Evolutionary conservation across 108 stramenopile species (phyloP).

Genomic region (Cyclotella kingstonii): DNA sequence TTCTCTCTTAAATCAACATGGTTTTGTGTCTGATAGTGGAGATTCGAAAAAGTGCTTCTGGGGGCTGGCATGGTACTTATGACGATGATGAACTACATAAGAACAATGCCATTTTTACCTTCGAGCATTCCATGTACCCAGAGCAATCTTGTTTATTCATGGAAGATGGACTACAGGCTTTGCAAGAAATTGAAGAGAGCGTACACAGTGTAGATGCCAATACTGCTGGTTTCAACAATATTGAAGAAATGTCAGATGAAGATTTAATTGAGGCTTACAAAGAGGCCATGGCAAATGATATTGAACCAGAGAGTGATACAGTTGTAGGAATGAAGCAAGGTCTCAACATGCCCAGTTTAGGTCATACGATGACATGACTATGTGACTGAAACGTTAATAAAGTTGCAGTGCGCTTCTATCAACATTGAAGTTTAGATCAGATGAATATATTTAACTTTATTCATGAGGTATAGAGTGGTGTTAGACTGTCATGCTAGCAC

Average conservation of each 20-base stretch:
- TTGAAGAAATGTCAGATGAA: conserved; percentile 27
- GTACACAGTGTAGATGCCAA: conserved; percentile 14
- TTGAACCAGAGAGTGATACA: conserved; percentile 4
- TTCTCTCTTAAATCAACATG: background rate
- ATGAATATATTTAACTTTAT: no score
- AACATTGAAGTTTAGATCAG: no score
- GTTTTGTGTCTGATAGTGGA: conserved; percentile 22
- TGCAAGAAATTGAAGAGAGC: conserved; percentile 39
- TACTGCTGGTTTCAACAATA: no score
- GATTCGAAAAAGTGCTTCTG: conserved; percentile 28
- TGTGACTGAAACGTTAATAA: no score
- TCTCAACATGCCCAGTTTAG: background rate
- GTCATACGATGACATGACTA: background rate
- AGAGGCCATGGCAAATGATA: conserved; percentile 23
- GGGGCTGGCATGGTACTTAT: conserved; percentile 37
- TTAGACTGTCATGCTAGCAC: no score
- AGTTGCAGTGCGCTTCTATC: no score
- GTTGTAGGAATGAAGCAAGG: background rate
- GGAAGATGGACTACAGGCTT: conserved; percentile 20
- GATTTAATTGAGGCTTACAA: conserved; percentile 38
- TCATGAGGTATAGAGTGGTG: no score
- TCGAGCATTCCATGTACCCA: conserved; percentile 4
- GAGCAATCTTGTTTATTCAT: conserved; percentile 26
- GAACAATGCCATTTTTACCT: conserved; percentile 14
- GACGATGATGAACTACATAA: conserved; percentile 18